Base-by-base conservation (phyloP, 2,329 filamentous ascomycete species). In the Fusarium chlamydosporum region DNA sequence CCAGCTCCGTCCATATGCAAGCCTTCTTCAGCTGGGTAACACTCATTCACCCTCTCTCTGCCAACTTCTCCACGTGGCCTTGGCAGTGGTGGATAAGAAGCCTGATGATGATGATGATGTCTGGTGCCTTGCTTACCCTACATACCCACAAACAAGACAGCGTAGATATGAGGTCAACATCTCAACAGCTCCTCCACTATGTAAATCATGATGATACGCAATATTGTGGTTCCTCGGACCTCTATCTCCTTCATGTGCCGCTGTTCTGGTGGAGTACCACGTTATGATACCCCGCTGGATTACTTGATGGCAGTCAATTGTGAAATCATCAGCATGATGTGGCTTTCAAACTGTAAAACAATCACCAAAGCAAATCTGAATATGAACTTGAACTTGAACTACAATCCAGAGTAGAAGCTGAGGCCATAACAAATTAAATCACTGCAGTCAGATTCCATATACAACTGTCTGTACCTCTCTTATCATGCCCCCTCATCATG, bases 1-100 rank as follows among this genome's bases (percentile, higher is more conserved):
- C n/a, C 9, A 43, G 18, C 26, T 23, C 12, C 56, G 38, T 43
- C 40, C 40, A 42, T 15, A 55, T 68, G 65, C 46, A 68, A 51
- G 51, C 31, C 38, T 62, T 55, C 41, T 50, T 48, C 35, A 56
- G 41, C 18, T 31, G 29, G 33, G 47, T 56, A 37, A 43, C 63
- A 20, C 10, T 15, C 48, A 33, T 31, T 52, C 6, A 16, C n/a
- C 23, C 23, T 37, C 20, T 51, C 33, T 38, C 46, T 53, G 33
- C 34, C 26, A 13, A 18, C 29, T 34, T 41, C 33, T 72, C 70
- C 72, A 74, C 72, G 71, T 74, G 70, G 72, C 58, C 62, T 40
- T 57, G 51, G 65, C 60, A 73, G 64, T 74, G 72, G 64, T 74
- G 72, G 72, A 62, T 35, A 52, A 47, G 27, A 63, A 67, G 45